Evolutionary conservation across 2,329 filamentous ascomycete species (phyloP), one percentile per base, ranked within the genome.

Genomic region (Tolypocladium tundrense): DNA sequence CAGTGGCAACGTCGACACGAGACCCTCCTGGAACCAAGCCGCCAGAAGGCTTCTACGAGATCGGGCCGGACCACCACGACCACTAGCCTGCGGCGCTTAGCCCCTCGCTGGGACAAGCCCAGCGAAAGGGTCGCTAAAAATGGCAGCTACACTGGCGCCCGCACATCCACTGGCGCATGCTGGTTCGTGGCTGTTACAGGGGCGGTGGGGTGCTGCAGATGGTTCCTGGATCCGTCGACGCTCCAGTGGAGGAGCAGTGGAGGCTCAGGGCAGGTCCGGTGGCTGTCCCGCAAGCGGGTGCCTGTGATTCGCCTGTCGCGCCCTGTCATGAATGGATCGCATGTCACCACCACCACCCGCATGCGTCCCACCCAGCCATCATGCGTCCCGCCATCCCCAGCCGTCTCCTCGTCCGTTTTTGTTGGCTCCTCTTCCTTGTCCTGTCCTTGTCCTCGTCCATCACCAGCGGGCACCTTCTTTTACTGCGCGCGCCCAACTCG

Each of bases 81-180:
- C 31, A 51, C 31, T 21, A 3, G 48, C 31, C 19, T 11, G 48
- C 48, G 9, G 31, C 48, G 39, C 16, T 19, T 54, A 35, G 48
- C 48, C 27, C 14, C 7, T 19, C 16, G 27, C 48, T 35, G 48
- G 16, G n/a, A 51, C 27, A 35, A 35, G 48, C 27, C 19, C 48
- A 21, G 31, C 45, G 14, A 48, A 57, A 58, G 42, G 41, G 54
- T 55, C 52, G 54, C 59, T 60, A 59, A 59, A 59, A 56, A 57
- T 51, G 55, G 52, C 57, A 53, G 40, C 50, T 51, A 48, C 2
- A 40, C 52, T n/a, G 48, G 39, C 42, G 56, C 24, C 48, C 31
- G 48, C 54, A 41, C 14, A 19, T 55, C 33, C 42, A 56, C 55
- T 56, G 52, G n/a, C 57, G 19, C 21, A 41, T 21, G 39, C 54